Evolutionary conservation across 257 asterid species (phyloP).

Genomic region (Ocimum tenuiflorum): DNA sequence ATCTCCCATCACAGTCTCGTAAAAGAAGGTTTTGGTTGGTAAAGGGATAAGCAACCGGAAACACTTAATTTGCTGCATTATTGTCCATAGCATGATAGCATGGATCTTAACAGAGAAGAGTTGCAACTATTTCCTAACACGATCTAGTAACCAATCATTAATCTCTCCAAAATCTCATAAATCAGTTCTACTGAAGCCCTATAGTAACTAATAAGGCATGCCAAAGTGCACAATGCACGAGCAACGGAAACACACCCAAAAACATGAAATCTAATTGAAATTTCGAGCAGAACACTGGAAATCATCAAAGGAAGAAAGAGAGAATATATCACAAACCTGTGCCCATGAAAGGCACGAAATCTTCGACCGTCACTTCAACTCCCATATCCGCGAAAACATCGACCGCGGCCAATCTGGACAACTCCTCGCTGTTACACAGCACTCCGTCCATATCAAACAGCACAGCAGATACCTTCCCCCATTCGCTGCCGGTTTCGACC

Average conservation of each 20-base stretch:
- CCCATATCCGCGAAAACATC: conserved; percentile 95
- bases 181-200: background rate
- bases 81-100: background rate
- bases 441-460: conserved; percentile 98
- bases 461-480: conserved; percentile 94
- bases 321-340: conserved; percentile 42
- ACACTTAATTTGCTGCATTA: background rate
- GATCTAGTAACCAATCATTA: background rate
- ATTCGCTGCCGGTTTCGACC: conserved; percentile 35
- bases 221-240: background rate
- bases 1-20: no score
- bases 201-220: background rate
- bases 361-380: conserved; percentile 66
- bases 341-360: conserved; percentile 93
- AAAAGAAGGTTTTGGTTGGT: background rate
- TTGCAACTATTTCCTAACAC: background rate
- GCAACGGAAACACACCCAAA: background rate
- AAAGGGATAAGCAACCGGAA: background rate
- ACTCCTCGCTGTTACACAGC: conserved; percentile 86
- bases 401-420: conserved; percentile 84
- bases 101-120: background rate
- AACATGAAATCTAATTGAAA: background rate
- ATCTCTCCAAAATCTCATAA: background rate
- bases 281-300: background rate
- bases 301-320: background rate